These are phyloP conservation scores for Solanum lignicaule DNA, from an alignment of 257 asterid species.

Conservation along the genomic window DNA sequence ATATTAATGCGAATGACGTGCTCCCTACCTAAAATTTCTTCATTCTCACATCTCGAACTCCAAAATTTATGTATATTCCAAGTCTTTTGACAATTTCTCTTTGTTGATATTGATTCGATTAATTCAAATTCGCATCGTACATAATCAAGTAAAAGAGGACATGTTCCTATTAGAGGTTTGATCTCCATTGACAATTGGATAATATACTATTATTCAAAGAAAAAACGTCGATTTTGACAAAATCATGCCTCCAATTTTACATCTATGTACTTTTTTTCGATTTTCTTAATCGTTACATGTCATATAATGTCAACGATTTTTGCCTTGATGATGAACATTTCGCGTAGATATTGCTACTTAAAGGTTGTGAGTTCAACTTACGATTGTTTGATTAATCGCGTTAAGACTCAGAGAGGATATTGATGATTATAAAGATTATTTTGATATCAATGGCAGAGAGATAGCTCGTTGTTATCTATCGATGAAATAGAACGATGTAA, in stretches of 20 bases:
- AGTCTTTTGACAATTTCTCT: no score
- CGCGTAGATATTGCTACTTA: no score
- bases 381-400: no score
- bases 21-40: neutral
- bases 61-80: no score
- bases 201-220: neutral
- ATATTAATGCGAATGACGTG: neutral
- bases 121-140: neutral
- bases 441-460: no score
- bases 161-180: neutral
- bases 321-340: constrained; percentile 50
- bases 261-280: constrained; percentile 16
- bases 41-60: neutral
- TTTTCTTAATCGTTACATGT: constrained; percentile 39
- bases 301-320: constrained; percentile 21
- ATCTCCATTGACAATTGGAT: neutral
- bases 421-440: no score
- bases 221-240: neutral
- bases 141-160: neutral
- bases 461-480: neutral
- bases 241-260: neutral
- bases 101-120: neutral
- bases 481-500: neutral
- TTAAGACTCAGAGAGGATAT: no score
- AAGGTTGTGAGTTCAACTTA: no score